A percentile compares a stretch with the other conserved stretches of the same genome.
phyloP scores from a whole-genome alignment of 2,329 filamentous ascomycete genomes.

The Aspergillus texensis region DNA sequence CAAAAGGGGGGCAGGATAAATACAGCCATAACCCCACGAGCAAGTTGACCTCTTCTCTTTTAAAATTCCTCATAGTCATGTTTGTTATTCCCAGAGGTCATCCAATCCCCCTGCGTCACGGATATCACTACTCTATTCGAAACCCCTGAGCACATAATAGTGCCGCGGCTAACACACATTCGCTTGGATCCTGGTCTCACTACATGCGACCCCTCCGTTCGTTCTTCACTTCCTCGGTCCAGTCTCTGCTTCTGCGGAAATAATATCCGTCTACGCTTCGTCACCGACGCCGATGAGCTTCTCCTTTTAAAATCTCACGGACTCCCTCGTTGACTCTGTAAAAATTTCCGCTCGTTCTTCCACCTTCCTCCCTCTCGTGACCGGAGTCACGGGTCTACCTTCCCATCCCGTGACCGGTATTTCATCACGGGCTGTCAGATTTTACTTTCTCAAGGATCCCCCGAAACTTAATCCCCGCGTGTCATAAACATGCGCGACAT shows the following conservation, averaged over 20 bases:
- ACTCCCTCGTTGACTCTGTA: not conserved
- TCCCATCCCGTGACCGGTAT: not conserved
- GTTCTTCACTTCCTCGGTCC: not conserved
- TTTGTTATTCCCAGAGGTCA: not conserved
- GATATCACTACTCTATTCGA: not conserved
- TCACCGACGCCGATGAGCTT: not conserved
- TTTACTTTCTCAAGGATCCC: not conserved
- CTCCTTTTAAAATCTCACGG: not conserved
- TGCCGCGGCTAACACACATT: not conserved
- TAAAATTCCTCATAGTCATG: not conserved
- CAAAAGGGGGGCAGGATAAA: slow-evolving; percentile 1
- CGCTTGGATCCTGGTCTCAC: slow-evolving; percentile 6
- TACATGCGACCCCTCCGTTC: slow-evolving; percentile 3
- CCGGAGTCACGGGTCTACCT: not conserved
- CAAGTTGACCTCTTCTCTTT: not conserved
- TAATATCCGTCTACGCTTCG: not conserved
- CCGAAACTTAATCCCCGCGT: not conserved
- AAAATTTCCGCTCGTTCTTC: not conserved
- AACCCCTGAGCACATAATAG: not conserved
- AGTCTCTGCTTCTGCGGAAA: slow-evolving; percentile 1
- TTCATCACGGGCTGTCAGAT: not conserved
- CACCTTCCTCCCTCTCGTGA: not conserved
- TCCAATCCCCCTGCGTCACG: not conserved
- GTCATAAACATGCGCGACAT: slow-evolving; percentile 33
- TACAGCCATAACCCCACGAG: not conserved